Conservation (phyloP, 2,329 filamentous ascomycete species). For the Diplodia corticola region DNA sequence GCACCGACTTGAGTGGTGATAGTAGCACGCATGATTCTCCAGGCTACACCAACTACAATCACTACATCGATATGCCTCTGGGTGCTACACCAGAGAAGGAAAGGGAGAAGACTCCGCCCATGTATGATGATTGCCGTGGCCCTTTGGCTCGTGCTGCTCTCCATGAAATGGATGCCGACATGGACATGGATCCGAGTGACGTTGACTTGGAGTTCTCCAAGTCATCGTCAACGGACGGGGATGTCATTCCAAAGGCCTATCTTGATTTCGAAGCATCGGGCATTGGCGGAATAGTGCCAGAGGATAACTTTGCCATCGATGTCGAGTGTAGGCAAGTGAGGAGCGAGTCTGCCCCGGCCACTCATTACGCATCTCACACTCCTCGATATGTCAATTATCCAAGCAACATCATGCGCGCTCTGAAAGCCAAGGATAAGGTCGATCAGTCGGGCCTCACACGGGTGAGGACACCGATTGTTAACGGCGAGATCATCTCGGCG, state of each 20-base stretch:
- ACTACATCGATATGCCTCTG: background rate
- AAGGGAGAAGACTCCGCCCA: background rate
- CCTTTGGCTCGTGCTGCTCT: constrained; percentile 4
- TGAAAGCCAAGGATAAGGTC: background rate
- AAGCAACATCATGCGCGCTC: background rate
- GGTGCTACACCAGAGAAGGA: background rate
- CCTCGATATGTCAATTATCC: constrained; percentile 1
- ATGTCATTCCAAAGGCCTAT: background rate
- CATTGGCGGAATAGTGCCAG: constrained; percentile 61
- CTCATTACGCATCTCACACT: background rate
- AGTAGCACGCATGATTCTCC: constrained; percentile 29
- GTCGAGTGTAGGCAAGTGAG: constrained; percentile 38
- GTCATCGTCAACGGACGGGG: background rate
- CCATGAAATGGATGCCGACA: constrained; percentile 9
- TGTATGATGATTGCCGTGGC: constrained; percentile 7
- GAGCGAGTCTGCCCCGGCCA: constrained; percentile 15
- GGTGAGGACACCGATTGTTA: background rate
- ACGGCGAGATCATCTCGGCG: constrained; percentile 56
- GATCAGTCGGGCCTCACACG: background rate
- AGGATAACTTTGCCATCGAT: constrained; percentile 55
- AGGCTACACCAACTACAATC: constrained; percentile 12
- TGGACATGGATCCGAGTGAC: background rate
- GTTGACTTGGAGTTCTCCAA: background rate
- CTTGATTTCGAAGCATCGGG: constrained; percentile 52
- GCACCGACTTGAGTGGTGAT: constrained; percentile 75